Percentiles rank a stretch among this genome's conserved stretches.
phyloP scores from a whole-genome alignment of 495 filamentous ascomycete genomes.

The Aspergillus campestris region DNA sequence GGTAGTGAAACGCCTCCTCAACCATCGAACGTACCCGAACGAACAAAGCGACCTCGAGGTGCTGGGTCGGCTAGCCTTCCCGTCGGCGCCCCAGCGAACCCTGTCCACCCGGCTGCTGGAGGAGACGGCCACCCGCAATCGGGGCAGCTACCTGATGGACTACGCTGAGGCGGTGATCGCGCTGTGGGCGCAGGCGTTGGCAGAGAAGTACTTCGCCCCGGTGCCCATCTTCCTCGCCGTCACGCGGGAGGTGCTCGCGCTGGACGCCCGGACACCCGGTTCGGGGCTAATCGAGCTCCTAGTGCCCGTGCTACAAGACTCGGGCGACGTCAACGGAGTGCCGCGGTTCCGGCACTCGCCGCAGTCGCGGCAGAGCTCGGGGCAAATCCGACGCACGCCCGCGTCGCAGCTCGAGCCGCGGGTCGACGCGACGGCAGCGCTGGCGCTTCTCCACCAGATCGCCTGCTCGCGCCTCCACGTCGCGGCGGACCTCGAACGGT shows the following conservation, averaged over 20 bases:
- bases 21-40: slow-evolving; percentile 41
- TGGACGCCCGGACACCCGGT: slow-evolving; percentile 37
- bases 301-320: slow-evolving; percentile 45
- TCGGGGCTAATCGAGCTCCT: slow-evolving; percentile 42
- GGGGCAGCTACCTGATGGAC: slow-evolving; percentile 40
- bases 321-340: slow-evolving; percentile 49
- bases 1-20: slow-evolving; percentile 50
- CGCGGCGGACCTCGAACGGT: slow-evolving; percentile 32
- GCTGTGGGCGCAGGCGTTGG: slow-evolving; percentile 55
- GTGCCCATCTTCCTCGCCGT: slow-evolving; percentile 52
- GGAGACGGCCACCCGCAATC: slow-evolving; percentile 32
- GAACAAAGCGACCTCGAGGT: slow-evolving; percentile 48
- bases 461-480: slow-evolving; percentile 41
- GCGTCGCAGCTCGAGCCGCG: slow-evolving; percentile 36
- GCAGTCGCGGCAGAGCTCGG: slow-evolving; percentile 28
- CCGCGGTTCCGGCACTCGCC: slow-evolving; percentile 42
- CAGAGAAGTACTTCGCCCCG: slow-evolving; percentile 50
- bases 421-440: slow-evolving; percentile 48
- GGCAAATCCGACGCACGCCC: slow-evolving; percentile 33
- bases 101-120: slow-evolving; percentile 54
- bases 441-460: slow-evolving; percentile 50
- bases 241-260: slow-evolving; percentile 43
- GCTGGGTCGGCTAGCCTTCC: slow-evolving; percentile 41
- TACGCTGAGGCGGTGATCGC: slow-evolving; percentile 45
- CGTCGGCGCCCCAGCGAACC: slow-evolving; percentile 43